Evolutionary conservation across 768 basidiomycete species (phyloP).

Genomic region (Tricholoma terreum): DNA sequence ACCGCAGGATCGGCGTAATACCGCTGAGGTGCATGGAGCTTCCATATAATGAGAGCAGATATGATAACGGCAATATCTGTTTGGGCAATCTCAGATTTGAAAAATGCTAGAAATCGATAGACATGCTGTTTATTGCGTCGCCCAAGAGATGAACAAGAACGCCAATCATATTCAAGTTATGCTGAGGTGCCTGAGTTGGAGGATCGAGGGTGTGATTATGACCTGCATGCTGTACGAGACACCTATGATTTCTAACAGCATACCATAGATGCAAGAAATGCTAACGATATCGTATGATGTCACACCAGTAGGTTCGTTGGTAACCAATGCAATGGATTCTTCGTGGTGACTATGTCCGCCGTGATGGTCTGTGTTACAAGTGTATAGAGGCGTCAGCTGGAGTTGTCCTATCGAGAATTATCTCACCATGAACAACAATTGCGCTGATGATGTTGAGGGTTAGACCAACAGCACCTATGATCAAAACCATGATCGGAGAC

Average conservation of each 20-base stretch:
- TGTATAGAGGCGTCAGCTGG: not conserved
- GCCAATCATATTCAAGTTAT: slow-evolving; percentile 45
- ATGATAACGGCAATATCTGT: slow-evolving; percentile 55
- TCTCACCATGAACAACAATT: slow-evolving; percentile 46
- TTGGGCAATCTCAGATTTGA: not conserved
- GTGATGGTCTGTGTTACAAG: slow-evolving; percentile 27
- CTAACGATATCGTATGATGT: slow-evolving; percentile 29
- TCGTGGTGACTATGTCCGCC: slow-evolving; percentile 40
- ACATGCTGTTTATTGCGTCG: slow-evolving; percentile 51
- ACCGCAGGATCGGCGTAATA: slow-evolving; percentile 56
- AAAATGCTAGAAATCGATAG: not conserved
- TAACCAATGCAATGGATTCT: slow-evolving; percentile 10
- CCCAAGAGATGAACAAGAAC: slow-evolving; percentile 51
- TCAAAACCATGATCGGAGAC: slow-evolving; percentile 42
- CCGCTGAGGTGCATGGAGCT: slow-evolving; percentile 38
- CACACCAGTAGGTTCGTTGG: slow-evolving; percentile 5
- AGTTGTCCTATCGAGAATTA: not conserved
- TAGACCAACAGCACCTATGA: slow-evolving; percentile 47
- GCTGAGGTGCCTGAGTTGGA: slow-evolving; percentile 28
- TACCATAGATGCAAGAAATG: not conserved
- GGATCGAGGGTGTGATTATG: slow-evolving; percentile 48
- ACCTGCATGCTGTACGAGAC: slow-evolving; percentile 36
- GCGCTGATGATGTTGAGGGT: slow-evolving; percentile 46
- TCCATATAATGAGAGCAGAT: slow-evolving; percentile 48
- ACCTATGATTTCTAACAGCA: not conserved